Base-by-base conservation (phyloP, 164 flowering plant species). In the Vitis labrusca region DNA sequence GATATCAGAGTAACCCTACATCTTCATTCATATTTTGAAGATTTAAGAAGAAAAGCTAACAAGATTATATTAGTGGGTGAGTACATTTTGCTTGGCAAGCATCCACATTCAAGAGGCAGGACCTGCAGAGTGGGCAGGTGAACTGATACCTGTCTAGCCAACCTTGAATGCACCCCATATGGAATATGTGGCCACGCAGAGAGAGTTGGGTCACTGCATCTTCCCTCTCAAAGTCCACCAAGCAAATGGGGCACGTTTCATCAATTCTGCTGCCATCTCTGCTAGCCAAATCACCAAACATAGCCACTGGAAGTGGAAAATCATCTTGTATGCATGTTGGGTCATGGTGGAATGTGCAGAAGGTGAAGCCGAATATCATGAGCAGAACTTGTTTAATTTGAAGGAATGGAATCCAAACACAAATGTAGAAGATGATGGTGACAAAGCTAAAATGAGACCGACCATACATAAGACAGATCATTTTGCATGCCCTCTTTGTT, bases 41-140 rank as follows among this genome's bases (percentile, higher is more conserved):
- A 37, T 37, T 3, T 37, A 37, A 37, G 7, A 6, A 3, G 44
- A 37, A 6, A 37, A 37, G 44, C 44, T 1, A 0, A 37, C 44
- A 37, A 37, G 44, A 5, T 37, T 37, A 37, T 37, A 37, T 37
- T 53, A 7, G 56, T 5, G n/a, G 19, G 10, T n/a, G 27, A 23
- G 27, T 2, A 23, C 27, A 23, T 23, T 23, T 23, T 23, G 27
- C 27, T 23, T 23, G 27, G 27, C 27, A 23, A 23, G 27, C 27
- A 65, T 70, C 19, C 19, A 30, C 32, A 30, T 37, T 15, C 50
- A 77, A 65, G 9, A 83, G 19, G 8, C 56, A 19, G 7, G 78
- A 54, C 37, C 87, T 61, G 49, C 92, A 88, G 14, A 88, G 80
- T 1, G 92, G 92, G 76, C 92, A 88, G 2, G 89, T 85, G 75